Base-by-base conservation (phyloP, 1,284 basidiomycete genomes). In the Tylopilus sp. region DNA sequence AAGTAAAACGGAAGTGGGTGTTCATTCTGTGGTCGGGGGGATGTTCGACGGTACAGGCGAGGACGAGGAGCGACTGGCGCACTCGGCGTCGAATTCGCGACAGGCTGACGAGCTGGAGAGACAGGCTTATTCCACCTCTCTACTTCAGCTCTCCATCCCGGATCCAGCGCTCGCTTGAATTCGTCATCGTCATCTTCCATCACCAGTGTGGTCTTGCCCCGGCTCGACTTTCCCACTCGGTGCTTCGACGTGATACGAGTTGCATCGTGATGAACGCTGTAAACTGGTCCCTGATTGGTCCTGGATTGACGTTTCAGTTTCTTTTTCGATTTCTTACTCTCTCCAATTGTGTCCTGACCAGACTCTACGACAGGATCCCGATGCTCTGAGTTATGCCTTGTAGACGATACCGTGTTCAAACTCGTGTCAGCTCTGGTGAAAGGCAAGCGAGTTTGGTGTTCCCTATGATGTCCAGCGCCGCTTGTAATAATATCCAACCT, bases 91-190 rank as follows among this genome's bases (percentile, higher is more conserved):
- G 20, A 14, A 24, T 31, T 48, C 9, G 47, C 36, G 13, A 39
- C 42, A 31, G 59, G 53, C 20, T 46, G 67, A 33, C 36, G 57
- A 57, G 53, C 52, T 33, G 52, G 51, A 48, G 63, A 52, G 44
- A 56, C 43, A 48, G 59, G 52, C 33, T 56, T 64, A 20, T 68
- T 69, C 66, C 66, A 68, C 54, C 66, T 72, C 46, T 72, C 59
- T 44, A 68, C 61, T 53, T 68, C 70, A 45, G 59, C 61, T 52
- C 50, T 71, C 67, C 69, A 71, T 36, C 63, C 60, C 54, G 80
- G 79, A 46, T 74, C 74, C 43, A 82, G 63, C 1, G 76, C 77
- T 44, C 64, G 67, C 41, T 72, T 71, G 49, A 82, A 77, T 9
- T 62, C 74, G 24, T 74, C 65, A 52, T 80, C 75, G 53, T 76